These are phyloP conservation scores for Gossypium aridum DNA, from an alignment of 441 rosid species.

Conservation along the genomic window DNA sequence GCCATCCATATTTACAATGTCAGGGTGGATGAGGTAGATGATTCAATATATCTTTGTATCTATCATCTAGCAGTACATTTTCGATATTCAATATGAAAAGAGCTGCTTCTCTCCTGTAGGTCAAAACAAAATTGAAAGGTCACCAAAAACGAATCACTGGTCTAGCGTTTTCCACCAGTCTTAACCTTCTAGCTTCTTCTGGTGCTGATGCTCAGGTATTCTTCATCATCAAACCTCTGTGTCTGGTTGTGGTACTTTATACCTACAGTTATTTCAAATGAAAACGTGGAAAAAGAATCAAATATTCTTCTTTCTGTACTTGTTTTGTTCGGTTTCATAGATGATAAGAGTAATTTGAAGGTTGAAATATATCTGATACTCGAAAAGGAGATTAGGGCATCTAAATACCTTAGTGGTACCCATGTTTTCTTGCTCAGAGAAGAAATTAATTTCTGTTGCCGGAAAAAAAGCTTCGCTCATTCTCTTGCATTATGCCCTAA, in stretches of 20 bases:
- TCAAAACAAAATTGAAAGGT: conserved; percentile 38
- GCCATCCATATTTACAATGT: conserved; percentile 43
- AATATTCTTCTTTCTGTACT: not conserved
- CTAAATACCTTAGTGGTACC: not conserved
- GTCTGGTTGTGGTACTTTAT: not conserved
- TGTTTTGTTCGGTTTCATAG: not conserved
- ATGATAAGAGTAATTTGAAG: not conserved
- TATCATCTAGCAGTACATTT: not conserved
- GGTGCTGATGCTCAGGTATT: conserved; percentile 49
- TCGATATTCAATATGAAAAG: not conserved
- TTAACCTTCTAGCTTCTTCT: conserved; percentile 37
- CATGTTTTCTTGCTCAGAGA: not conserved
- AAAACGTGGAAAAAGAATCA: not conserved
- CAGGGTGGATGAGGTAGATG: conserved; percentile 39
- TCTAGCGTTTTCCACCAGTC: conserved; percentile 37
- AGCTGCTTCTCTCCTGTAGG: conserved; percentile 22
- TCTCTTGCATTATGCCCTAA: not conserved
- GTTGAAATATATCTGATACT: not conserved
- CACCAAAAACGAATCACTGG: conserved; percentile 41
- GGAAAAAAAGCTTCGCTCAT: not conserved
- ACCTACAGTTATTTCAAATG: not conserved
- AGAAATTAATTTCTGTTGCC: not conserved
- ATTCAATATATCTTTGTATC: not conserved
- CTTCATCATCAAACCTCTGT: not conserved
- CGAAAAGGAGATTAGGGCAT: not conserved